Conservation (phyloP, 352 stramenopile genomes). For the Phytophthora boehmeriae region DNA sequence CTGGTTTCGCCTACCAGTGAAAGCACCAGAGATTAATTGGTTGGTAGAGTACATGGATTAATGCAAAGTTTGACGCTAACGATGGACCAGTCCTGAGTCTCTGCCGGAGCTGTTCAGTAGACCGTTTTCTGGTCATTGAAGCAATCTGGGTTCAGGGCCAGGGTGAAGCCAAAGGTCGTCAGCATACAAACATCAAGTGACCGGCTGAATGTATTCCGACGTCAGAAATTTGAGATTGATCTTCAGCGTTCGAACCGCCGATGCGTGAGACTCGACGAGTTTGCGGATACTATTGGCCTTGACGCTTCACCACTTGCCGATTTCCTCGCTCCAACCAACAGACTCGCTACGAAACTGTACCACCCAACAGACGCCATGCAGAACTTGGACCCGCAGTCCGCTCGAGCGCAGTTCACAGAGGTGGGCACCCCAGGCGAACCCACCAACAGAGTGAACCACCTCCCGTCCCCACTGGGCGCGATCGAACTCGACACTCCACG, state of each 20-base stretch:
- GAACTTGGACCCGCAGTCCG: constrained; percentile 31
- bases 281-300: not conserved
- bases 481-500: constrained; percentile 36
- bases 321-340: constrained; percentile 3
- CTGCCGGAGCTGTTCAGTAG: no score
- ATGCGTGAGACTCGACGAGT: constrained; percentile 3
- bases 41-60: not conserved
- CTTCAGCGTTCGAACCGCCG: not conserved
- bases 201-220: not conserved
- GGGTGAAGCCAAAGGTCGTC: not conserved
- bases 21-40: not conserved
- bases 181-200: not conserved
- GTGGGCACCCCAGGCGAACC: constrained; percentile 26
- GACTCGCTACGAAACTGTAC: not conserved
- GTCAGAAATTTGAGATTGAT: not conserved
- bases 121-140: not conserved
- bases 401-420: constrained; percentile 32
- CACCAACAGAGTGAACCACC: constrained; percentile 24
- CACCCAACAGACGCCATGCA: constrained; percentile 10
- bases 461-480: constrained; percentile 27
- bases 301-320: constrained; percentile 11
- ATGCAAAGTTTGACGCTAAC: not conserved
- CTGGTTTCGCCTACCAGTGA: constrained; percentile 10
- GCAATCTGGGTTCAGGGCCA: not conserved
- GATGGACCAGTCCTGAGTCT: no score